Base-by-base conservation (phyloP, 352 stramenopile species). In the Phytophthora citricola region DNA sequence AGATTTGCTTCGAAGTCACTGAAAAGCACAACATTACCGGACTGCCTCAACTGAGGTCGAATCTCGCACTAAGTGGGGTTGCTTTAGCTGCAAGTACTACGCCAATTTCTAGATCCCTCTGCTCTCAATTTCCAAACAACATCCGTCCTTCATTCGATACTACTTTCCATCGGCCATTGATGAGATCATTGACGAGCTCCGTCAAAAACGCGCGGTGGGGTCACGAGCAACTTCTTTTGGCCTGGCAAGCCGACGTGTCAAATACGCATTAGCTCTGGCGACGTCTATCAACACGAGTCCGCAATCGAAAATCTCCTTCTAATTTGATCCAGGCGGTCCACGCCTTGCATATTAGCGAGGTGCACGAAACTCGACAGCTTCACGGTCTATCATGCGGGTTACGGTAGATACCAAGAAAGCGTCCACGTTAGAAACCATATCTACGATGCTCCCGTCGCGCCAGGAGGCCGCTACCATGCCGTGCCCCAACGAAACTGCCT, bases 401-500 rank as follows among this genome's bases (percentile, higher is more conserved):
- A 72, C 65, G 11, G 47, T 36, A 36, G 53, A 65, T 10, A 63
- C 61, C n/a, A 39, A 44, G n/a, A 52, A 71, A n/a, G 58, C 22
- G 38, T 78, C 56, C 1, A 58, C 57, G 22, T 70, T 73, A 2
- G 56, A 69, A 2, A 72, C 46, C n/a, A 73, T 70, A 2, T 31
- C 65, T 5, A 73, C 59, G 6, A 67, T 38, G 38, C 45, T 64
- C 9, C 69, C 69, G 26, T 78, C 69, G n/a, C 44, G 63, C 69
- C 64, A 78, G 0, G 64, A 78, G 0, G 46, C 55, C 15, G 34
- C 59, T 2, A 64, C 0, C 24, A 78, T 71, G 24, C 50, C 39
- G 32, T 59, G 44, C 8, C 62, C 24, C 7, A n/a, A 11, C 6
- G 39, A 69, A 0, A 76, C 58, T 4, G 38, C 58, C 48, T 70